phyloP scores from a whole-genome alignment of 208 protist genomes.

The Crithidia brevicula region DNA sequence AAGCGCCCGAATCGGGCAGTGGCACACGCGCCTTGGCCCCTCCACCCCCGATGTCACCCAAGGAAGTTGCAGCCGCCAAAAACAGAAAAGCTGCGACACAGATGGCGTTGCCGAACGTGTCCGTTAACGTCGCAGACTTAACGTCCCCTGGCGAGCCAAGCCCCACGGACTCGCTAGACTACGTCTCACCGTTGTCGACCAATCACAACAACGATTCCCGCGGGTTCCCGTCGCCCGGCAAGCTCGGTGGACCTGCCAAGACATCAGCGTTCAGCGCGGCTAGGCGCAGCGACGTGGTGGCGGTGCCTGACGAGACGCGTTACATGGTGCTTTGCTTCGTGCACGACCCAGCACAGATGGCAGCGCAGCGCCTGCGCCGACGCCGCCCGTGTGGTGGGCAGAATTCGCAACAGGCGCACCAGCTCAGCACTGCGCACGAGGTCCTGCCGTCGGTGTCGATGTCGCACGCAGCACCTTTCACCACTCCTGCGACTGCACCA shows the following conservation, averaged over 20 bases:
- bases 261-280: background rate
- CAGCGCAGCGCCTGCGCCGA: slow-evolving; percentile 6
- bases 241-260: background rate
- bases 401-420: too few species aligned
- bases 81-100: background rate
- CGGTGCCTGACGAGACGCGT: slow-evolving; percentile 14
- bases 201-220: background rate
- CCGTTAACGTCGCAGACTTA: background rate
- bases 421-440: too few species aligned
- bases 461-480: too few species aligned
- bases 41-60: slow-evolving; percentile 9
- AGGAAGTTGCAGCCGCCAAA: background rate
- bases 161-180: slow-evolving; percentile 12
- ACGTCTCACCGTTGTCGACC: slow-evolving; percentile 12
- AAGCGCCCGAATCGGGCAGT: background rate
- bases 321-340: slow-evolving; percentile 29
- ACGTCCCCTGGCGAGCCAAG: background rate
- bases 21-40: background rate
- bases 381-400: slow-evolving; percentile 1
- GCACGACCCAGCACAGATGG: slow-evolving; percentile 2
- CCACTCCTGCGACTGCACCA: too few species aligned
- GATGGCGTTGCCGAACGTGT: background rate
- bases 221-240: background rate
- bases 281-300: background rate
- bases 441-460: too few species aligned